Conservation (phyloP, 1,284 basidiomycete species). For the Leccinum holopus region DNA sequence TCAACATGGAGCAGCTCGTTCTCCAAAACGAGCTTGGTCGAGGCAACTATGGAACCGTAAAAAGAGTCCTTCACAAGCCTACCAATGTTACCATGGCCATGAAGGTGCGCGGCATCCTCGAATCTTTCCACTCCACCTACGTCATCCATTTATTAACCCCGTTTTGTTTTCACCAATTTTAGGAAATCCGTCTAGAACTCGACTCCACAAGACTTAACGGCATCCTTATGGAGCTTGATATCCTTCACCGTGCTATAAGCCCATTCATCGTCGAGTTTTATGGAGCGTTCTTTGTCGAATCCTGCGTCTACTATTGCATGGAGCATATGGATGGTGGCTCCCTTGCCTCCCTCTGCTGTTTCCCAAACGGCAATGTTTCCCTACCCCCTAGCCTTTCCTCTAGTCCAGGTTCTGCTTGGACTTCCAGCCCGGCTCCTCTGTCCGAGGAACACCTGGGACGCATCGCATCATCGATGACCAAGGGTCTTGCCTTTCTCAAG, state of each 20-base stretch:
- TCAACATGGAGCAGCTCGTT: slow-evolving; percentile 95
- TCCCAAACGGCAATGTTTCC: slow-evolving; percentile 37
- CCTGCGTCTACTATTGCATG: slow-evolving; percentile 99
- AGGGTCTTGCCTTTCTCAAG: slow-evolving; percentile 94
- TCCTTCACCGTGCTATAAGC: slow-evolving; percentile 89
- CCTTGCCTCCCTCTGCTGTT: slow-evolving; percentile 76
- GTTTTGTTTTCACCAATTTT: slow-evolving; percentile 12
- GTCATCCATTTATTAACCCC: slow-evolving; percentile 8
- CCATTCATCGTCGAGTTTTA: slow-evolving; percentile 98
- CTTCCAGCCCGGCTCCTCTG: slow-evolving; percentile 35
- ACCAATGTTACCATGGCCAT: slow-evolving; percentile 98
- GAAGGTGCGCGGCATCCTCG: slow-evolving; percentile 64
- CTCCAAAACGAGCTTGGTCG: slow-evolving; percentile 91
- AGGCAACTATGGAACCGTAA: slow-evolving; percentile 97
- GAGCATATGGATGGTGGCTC: slow-evolving; percentile 98
- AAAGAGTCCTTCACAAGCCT: slow-evolving; percentile 91
- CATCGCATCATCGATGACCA: slow-evolving; percentile 82
- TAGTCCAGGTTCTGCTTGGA: slow-evolving; percentile 35
- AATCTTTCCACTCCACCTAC: slow-evolving; percentile 2
- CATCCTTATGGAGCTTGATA: slow-evolving; percentile 98
- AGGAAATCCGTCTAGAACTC: slow-evolving; percentile 98
- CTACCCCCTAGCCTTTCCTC: slow-evolving; percentile 36
- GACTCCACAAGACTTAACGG: slow-evolving; percentile 93
- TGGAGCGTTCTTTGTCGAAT: slow-evolving; percentile 98
- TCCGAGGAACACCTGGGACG: slow-evolving; percentile 54